Evolutionary conservation across 139 green algal genomes (phyloP), one percentile per base, ranked within the genome.

Genomic region (Chlorella sp.): DNA sequence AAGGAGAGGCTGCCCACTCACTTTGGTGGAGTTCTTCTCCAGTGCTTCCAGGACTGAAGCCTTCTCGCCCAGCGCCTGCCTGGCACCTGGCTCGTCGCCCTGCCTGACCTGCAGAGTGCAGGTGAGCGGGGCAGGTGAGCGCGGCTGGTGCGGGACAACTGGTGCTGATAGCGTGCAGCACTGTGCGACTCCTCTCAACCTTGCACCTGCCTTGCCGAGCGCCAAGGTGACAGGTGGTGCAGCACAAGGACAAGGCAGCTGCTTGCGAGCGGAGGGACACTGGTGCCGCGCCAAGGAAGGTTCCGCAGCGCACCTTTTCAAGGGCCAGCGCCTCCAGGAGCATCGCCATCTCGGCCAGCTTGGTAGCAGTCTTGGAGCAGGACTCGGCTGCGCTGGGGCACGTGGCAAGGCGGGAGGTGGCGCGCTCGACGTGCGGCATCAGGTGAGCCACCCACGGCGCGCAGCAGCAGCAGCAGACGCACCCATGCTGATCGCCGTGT

Each of bases 291-390:
- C n/a, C n/a, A n/a, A n/a, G n/a, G n/a, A n/a, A n/a, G n/a, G n/a
- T n/a, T n/a, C n/a, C n/a, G n/a, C n/a, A n/a, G n/a, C n/a, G n/a
- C 34, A 81, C 66, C 49, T 86, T 86, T 67, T 82, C 74, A 31
- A 86, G 42, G 0, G 80, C 80, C 26, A 86, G 74, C 35, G 70
- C 49, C 70, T 85, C 65, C 22, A 77, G 65, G 51, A 77, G 23
- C 51, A 35, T 32, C 20, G 29, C 65, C 80, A 86, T 86, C 35
- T 86, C 80, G n/a, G 77, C 74, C 31, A 86, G 76, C 59, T 74
- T 74, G 0, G 79, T 76, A 30, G 66, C 72, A 14, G 80, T 78
- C 26, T 68, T 69, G 14, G 76, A 73, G 29, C 72, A 79, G 26
- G 76, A 77, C 76, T 85, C 80, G 29, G 76, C 80, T 85, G 75